Percentiles rank a stretch among this genome's conserved stretches.
These are phyloP conservation scores for Hymenoscyphus occultus DNA, from an alignment of 2,329 filamentous ascomycete genomes.

Conservation along the genomic window DNA sequence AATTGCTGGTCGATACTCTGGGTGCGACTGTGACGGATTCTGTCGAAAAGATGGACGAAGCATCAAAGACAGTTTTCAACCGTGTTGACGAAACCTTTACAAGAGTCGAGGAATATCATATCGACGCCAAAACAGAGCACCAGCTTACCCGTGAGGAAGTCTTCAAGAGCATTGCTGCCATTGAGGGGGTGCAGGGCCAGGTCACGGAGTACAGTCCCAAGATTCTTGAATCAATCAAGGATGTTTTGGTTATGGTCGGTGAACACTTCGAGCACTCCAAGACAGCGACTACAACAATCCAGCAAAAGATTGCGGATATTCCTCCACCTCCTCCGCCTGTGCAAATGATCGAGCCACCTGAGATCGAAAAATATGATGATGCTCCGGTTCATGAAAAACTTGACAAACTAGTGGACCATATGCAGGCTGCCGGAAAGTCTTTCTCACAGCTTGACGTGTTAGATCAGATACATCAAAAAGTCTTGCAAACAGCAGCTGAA, in stretches of 20 bases:
- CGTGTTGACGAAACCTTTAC: constrained; percentile 75
- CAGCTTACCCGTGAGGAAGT: constrained; percentile 79
- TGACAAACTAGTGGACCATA: constrained; percentile 59
- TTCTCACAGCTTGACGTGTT: constrained; percentile 76
- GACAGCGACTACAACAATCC: constrained; percentile 53
- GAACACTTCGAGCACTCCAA: constrained; percentile 89
- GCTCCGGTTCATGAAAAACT: constrained; percentile 56
- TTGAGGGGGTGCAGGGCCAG: constrained; percentile 75
- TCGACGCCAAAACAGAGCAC: constrained; percentile 74
- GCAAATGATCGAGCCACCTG: constrained; percentile 51
- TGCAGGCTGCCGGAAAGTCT: constrained; percentile 63
- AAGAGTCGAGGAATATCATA: constrained; percentile 72
- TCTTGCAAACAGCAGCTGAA: constrained; percentile 78
- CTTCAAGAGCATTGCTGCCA: constrained; percentile 66
- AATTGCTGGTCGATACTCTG: constrained; percentile 79
- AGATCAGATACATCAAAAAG: constrained; percentile 84
- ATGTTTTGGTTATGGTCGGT: constrained; percentile 77
- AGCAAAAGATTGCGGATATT: constrained; percentile 56
- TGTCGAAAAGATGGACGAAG: constrained; percentile 81
- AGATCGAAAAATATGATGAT: constrained; percentile 61
- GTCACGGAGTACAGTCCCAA: constrained; percentile 83
- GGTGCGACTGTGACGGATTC: constrained; percentile 77
- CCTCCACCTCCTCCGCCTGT: constrained; percentile 44
- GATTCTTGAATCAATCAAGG: constrained; percentile 80
- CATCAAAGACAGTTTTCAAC: constrained; percentile 81